These are phyloP conservation scores for Phytophthora kernoviae DNA, from an alignment of 352 stramenopile genomes.

Conservation along the genomic window DNA sequence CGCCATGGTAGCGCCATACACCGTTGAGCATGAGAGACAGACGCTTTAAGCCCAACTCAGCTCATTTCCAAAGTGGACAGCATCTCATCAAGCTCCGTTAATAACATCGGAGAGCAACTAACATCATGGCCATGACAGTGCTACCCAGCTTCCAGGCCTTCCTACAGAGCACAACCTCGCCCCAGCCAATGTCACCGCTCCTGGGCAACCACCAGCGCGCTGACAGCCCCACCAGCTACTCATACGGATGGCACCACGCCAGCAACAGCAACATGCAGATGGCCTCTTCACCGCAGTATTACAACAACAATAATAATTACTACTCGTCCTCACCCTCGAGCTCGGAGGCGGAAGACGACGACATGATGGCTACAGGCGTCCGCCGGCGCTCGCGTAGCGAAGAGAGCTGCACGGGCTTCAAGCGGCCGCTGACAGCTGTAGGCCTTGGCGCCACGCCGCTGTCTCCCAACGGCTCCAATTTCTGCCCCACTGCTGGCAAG, in stretches of 20 bases:
- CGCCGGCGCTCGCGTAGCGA: conserved; percentile 12
- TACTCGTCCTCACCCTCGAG: conserved; percentile 26
- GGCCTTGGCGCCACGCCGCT: conserved; percentile 21
- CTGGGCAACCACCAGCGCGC: conserved; percentile 13
- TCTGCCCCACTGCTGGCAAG: conserved; percentile 27
- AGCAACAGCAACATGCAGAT: conserved; percentile 19
- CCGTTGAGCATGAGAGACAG: not conserved
- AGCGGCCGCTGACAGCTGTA: conserved; percentile 26
- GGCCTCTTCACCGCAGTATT: conserved; percentile 12
- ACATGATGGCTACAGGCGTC: conserved; percentile 12
- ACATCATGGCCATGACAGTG: conserved; percentile 48
- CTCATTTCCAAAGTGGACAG: conserved; percentile 33
- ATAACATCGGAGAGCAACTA: not conserved
- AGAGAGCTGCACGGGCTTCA: conserved; percentile 20
- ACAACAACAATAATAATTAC: conserved; percentile 15
- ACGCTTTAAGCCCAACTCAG: too few relatives aligned
- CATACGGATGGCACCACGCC: conserved; percentile 25
- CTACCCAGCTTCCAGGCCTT: conserved; percentile 67
- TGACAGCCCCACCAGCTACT: conserved; percentile 15
- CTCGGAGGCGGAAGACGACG: conserved; percentile 38
- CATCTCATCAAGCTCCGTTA: conserved; percentile 14
- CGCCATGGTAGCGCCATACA: not conserved
- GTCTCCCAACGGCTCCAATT: conserved; percentile 11
- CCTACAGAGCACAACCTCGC: conserved; percentile 42
- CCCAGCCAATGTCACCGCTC: conserved; percentile 29